A percentile compares a stretch with the other conserved stretches of the same genome.
Evolutionary conservation across 2,329 filamentous ascomycete genomes (phyloP).

Genomic region (Dactylella cylindrospora): DNA sequence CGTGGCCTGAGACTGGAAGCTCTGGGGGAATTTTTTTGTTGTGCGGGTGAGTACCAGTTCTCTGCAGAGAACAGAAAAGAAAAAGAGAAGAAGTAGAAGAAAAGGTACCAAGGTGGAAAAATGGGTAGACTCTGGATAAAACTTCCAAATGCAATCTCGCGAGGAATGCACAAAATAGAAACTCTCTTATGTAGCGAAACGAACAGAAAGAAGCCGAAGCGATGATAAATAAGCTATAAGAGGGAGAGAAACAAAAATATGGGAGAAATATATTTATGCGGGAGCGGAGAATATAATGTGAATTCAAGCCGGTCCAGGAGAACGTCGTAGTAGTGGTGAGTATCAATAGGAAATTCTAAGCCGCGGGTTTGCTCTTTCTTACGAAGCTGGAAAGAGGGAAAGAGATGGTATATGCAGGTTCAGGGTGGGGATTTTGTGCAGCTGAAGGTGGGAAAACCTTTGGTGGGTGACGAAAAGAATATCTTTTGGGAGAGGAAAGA

Average conservation of each 20-base stretch:
- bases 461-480: not conserved
- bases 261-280: slow-evolving; percentile 1
- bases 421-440: slow-evolving; percentile 1
- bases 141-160: slow-evolving; percentile 44
- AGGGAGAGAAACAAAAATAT: not conserved
- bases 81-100: no score
- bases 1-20: no score
- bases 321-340: not conserved
- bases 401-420: not conserved
- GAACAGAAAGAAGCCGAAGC: not conserved
- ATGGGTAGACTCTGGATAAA: slow-evolving; percentile 43
- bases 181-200: no score
- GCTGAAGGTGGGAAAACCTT: not conserved
- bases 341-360: no score
- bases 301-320: slow-evolving; percentile 1
- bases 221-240: not conserved
- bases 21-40: no score
- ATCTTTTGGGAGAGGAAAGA: no score
- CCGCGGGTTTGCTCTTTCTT: no score
- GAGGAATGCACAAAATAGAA: slow-evolving; percentile 44
- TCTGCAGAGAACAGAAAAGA: no score
- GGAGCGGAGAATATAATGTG: slow-evolving; percentile 4
- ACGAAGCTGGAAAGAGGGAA: not conserved
- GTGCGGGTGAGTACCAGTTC: no score
- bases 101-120: no score